These are phyloP conservation scores for Brassica incana DNA, from an alignment of 345 rosid species.

Conservation along the genomic window DNA sequence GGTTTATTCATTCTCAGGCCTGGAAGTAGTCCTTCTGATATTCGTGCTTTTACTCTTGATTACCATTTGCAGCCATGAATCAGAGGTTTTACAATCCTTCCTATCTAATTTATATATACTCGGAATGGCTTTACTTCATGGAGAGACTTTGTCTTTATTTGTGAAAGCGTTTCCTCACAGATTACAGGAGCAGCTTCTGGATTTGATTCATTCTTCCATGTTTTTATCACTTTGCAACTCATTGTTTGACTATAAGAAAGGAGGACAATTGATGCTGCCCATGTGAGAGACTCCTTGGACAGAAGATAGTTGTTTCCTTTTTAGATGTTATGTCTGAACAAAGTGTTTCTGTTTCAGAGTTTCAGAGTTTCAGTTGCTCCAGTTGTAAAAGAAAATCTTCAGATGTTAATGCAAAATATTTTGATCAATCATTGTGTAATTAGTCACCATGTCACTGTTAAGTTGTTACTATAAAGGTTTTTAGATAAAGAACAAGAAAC, in stretches of 20 bases:
- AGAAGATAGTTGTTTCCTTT: neutral
- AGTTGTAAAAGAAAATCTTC: slow-evolving; percentile 1
- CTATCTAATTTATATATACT: neutral
- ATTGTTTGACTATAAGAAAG: slow-evolving; percentile 1
- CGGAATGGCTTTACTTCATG: neutral
- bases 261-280: slow-evolving; percentile 17
- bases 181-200: neutral
- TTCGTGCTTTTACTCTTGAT: slow-evolving; percentile 68
- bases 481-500: neutral
- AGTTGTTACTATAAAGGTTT: neutral
- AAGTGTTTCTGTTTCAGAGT: neutral
- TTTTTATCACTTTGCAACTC: neutral
- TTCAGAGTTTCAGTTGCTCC: slow-evolving; percentile 23
- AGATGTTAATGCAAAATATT: slow-evolving; percentile 21
- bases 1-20: slow-evolving; percentile 53
- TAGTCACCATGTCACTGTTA: neutral
- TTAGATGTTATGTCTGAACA: slow-evolving; percentile 2
- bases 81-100: slow-evolving; percentile 8
- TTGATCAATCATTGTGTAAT: slow-evolving; percentile 15
- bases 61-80: slow-evolving; percentile 67
- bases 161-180: neutral
- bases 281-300: too few relatives aligned
- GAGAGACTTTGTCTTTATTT: neutral
- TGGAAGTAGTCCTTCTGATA: slow-evolving; percentile 90
- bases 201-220: neutral